phyloP scores from a whole-genome alignment of 2,329 filamentous ascomycete genomes.

The Cordyceps tenuipes region DNA sequence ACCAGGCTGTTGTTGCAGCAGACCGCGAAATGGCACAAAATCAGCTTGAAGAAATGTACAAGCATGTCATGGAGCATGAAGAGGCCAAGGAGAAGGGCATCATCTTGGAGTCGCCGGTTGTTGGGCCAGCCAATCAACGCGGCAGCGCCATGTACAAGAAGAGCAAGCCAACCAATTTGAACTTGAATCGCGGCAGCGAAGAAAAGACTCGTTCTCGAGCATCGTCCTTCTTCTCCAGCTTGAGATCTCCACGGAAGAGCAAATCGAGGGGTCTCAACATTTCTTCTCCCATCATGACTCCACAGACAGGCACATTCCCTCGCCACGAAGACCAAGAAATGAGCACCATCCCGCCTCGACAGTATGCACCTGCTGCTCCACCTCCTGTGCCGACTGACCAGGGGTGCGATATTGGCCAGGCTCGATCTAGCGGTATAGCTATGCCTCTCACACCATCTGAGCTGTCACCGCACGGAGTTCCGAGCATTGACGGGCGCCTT shows the following conservation, averaged over 20 bases:
- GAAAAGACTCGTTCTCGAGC: constrained; percentile 48
- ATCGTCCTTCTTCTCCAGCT: constrained; percentile 51
- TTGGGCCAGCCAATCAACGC: constrained; percentile 18
- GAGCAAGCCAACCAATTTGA: constrained; percentile 42
- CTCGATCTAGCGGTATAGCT: constrained; percentile 16
- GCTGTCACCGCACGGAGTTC: constrained; percentile 32
- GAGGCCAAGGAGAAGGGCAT: constrained; percentile 53
- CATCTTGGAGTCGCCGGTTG: constrained; percentile 34
- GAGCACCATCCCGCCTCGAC: constrained; percentile 47
- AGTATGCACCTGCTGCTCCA: constrained; percentile 49
- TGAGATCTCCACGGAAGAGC: constrained; percentile 52
- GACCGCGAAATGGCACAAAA: constrained; percentile 69
- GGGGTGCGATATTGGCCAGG: constrained; percentile 25
- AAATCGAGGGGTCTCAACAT: constrained; percentile 46
- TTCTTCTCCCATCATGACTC: constrained; percentile 58
- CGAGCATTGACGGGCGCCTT: constrained; percentile 50
- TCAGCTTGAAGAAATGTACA: constrained; percentile 86
- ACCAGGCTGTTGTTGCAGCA: constrained; percentile 64
- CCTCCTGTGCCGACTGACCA: constrained; percentile 47
- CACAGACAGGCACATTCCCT: constrained; percentile 51
- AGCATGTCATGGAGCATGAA: constrained; percentile 85
- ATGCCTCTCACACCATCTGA: constrained; percentile 23
- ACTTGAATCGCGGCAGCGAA: constrained; percentile 34
- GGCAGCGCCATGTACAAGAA: constrained; percentile 33
- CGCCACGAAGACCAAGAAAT: constrained; percentile 48